These are phyloP conservation scores for Botrytis pseudocinerea DNA, from an alignment of 2,329 filamentous ascomycete genomes.

Conservation along the genomic window DNA sequence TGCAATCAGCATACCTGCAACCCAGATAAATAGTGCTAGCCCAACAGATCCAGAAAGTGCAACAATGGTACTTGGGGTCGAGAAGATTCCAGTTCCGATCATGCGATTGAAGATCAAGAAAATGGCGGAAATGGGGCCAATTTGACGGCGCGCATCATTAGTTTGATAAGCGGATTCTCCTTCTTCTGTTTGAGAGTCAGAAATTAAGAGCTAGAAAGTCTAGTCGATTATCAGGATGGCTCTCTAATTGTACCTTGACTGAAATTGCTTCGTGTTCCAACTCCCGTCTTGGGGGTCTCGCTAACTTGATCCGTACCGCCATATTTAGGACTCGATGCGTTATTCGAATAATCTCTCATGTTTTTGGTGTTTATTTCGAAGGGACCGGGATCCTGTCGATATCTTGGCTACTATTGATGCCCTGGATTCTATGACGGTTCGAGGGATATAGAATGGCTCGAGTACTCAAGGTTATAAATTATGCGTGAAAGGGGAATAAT, in stretches of 20 bases:
- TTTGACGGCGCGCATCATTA: constrained; percentile 47
- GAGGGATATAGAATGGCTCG: background rate
- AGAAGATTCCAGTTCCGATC: constrained; percentile 67
- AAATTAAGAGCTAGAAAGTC: background rate
- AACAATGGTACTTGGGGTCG: constrained; percentile 61
- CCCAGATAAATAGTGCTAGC: constrained; percentile 63
- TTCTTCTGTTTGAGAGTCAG: constrained; percentile 13
- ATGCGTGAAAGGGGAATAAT: background rate
- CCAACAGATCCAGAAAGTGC: constrained; percentile 60
- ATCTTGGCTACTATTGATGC: background rate
- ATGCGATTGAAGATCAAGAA: constrained; percentile 66
- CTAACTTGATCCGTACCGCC: background rate
- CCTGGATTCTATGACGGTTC: background rate
- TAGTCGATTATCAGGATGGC: background rate
- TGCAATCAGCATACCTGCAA: constrained; percentile 62
- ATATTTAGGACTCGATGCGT: constrained; percentile 2
- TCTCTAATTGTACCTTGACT: constrained; percentile 14
- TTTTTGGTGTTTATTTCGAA: background rate
- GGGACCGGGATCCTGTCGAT: background rate
- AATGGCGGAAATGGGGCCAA: constrained; percentile 55
- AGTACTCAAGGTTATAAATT: background rate
- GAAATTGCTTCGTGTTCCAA: constrained; percentile 5
- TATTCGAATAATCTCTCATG: constrained; percentile 6
- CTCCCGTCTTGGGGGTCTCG: background rate
- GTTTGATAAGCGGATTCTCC: constrained; percentile 20